Percentiles rank a stretch among this genome's conserved stretches.
Conservation (phyloP, 345 rosid genomes). For the Ricinus communis region DNA sequence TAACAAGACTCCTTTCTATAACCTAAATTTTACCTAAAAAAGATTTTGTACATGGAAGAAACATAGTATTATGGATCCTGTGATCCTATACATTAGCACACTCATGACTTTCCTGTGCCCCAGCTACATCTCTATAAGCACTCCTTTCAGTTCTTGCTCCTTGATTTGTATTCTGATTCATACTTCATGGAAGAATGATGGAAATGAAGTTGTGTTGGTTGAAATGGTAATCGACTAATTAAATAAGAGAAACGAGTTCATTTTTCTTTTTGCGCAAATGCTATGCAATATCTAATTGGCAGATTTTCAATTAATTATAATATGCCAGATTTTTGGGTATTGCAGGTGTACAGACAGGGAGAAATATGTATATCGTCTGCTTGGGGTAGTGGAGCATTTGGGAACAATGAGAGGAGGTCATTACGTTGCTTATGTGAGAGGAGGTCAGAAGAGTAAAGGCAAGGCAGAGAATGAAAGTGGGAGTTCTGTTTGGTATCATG, state of each 20-base stretch:
- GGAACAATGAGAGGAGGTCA: slow-evolving; percentile 97
- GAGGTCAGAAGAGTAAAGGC: slow-evolving; percentile 39
- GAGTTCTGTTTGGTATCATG: slow-evolving; percentile 61
- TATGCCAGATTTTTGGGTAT: neutral
- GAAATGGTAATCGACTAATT: neutral
- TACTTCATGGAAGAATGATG: neutral
- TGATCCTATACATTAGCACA: neutral
- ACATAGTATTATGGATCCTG: neutral
- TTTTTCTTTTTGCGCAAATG: no score
- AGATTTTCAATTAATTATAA: neutral
- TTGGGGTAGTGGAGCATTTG: slow-evolving; percentile 84
- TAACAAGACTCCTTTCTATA: neutral
- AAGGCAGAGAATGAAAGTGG: slow-evolving; percentile 30
- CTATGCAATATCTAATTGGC: no score
- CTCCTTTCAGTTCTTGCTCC: neutral
- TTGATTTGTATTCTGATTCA: neutral
- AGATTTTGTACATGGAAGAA: no score
- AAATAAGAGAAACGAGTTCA: neutral
- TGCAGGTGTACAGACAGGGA: slow-evolving; percentile 45
- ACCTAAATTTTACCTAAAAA: no score
- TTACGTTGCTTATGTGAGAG: slow-evolving; percentile 81
- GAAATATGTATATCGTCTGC: slow-evolving; percentile 49
- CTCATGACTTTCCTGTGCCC: neutral
- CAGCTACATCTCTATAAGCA: neutral
- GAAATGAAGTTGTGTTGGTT: neutral